Percentiles rank a stretch among this genome's conserved stretches.
phyloP scores from a whole-genome alignment of 2,329 filamentous ascomycete genomes.

The Colletotrichum musicola region DNA sequence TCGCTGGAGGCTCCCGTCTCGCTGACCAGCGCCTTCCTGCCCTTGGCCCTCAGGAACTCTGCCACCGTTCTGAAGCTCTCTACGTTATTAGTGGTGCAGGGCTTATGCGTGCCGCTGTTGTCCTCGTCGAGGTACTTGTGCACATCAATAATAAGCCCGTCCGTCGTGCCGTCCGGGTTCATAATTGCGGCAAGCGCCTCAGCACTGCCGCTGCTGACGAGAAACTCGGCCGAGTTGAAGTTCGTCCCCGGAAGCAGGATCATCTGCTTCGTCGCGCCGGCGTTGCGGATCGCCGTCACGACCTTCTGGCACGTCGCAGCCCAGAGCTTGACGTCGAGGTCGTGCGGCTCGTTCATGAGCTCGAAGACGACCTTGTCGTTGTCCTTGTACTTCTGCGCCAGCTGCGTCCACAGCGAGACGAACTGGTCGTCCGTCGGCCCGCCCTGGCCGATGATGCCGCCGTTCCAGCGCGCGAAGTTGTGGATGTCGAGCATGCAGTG shows the following conservation, averaged over 20 bases:
- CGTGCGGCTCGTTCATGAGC: conserved; percentile 79
- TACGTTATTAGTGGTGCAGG: conserved; percentile 67
- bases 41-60: conserved; percentile 59
- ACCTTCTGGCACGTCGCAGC: conserved; percentile 70
- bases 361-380: conserved; percentile 71
- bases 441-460: conserved; percentile 73
- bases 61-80: conserved; percentile 61
- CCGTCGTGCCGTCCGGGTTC: conserved; percentile 70
- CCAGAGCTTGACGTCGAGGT: conserved; percentile 69
- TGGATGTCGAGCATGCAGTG: conserved; percentile 71
- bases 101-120: conserved; percentile 64
- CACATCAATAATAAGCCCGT: conserved; percentile 69
- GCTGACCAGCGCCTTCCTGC: conserved; percentile 62
- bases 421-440: conserved; percentile 72
- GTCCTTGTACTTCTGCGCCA: conserved; percentile 69
- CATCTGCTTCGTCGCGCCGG: conserved; percentile 72
- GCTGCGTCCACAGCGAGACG: conserved; percentile 67
- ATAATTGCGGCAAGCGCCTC: conserved; percentile 64
- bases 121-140: conserved; percentile 73
- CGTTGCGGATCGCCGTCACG: conserved; percentile 74
- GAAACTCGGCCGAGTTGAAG: conserved; percentile 64
- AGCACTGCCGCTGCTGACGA: conserved; percentile 63
- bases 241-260: conserved; percentile 75
- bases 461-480: conserved; percentile 73
- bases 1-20: conserved; percentile 65